A percentile compares a stretch with the other conserved stretches of the same genome.
Evolutionary conservation across 306 rosid species (phyloP).

Genomic region (Cucumis cinereus): DNA sequence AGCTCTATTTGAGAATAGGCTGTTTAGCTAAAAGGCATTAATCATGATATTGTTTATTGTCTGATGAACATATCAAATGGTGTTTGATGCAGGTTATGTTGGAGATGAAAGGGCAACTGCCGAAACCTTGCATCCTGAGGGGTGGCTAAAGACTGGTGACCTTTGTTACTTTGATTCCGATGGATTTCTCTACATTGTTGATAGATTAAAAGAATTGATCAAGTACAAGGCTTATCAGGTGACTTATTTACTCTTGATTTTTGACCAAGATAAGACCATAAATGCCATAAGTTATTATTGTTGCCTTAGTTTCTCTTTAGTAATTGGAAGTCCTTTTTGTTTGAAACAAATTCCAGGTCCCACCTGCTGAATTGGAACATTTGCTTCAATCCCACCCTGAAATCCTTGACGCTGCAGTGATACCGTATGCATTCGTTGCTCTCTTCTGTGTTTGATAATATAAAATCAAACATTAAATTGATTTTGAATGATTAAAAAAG

Average conservation of each 20-base stretch:
- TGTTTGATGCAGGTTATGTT: conserved; percentile 50
- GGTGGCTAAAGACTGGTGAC: conserved; percentile 93
- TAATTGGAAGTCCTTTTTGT: neutral
- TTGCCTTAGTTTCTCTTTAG: neutral
- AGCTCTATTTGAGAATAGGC: neutral
- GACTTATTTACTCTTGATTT: conserved; percentile 2
- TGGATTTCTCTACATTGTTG: conserved; percentile 68
- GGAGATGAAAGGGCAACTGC: conserved; percentile 70
- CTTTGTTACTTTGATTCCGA: conserved; percentile 85
- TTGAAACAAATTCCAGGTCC: conserved; percentile 48
- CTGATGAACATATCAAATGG: neutral
- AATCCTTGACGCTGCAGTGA: conserved; percentile 68
- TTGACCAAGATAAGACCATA: neutral
- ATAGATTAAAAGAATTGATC: conserved; percentile 83
- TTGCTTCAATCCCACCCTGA: conserved; percentile 59
- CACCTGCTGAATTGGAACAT: conserved; percentile 83
- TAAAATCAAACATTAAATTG: too few relatives aligned
- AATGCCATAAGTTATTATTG: neutral
- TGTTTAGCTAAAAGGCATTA: neutral
- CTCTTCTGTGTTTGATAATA: neutral
- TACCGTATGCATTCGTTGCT: conserved; percentile 50
- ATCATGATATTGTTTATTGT: neutral
- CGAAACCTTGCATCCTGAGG: conserved; percentile 71
- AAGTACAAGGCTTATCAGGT: conserved; percentile 95
- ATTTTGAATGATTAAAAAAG: too few relatives aligned